Percentiles rank a stretch among this genome's conserved stretches.
These are phyloP conservation scores for Wickerhamiella cacticola DNA, from an alignment of 805 yeast genomes.

Conservation along the genomic window DNA sequence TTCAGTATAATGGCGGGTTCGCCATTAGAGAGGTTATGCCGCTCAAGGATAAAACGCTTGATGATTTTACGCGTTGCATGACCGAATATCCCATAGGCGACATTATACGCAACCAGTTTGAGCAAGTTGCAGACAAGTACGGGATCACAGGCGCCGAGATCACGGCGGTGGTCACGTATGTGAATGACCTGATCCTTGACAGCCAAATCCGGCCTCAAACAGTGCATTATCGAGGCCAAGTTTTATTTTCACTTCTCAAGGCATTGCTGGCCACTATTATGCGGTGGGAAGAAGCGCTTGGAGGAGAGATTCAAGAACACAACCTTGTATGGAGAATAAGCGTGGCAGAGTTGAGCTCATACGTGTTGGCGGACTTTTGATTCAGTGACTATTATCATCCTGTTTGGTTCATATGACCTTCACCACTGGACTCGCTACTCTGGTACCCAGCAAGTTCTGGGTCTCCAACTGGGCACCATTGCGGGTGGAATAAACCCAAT, in stretches of 20 bases:
- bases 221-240: background rate
- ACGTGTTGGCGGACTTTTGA: no score
- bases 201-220: background rate
- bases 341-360: background rate
- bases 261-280: background rate
- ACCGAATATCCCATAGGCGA: background rate
- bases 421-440: no score
- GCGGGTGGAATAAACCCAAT: no score
- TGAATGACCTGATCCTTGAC: background rate
- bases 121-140: background rate
- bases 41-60: background rate
- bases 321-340: slow-evolving; percentile 3
- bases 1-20: background rate
- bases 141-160: background rate
- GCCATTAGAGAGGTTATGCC: background rate
- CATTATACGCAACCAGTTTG: background rate
- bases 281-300: slow-evolving; percentile 9
- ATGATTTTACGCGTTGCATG: background rate
- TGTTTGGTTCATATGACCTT: background rate
- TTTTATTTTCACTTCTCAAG: slow-evolving; percentile 4
- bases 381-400: background rate
- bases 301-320: slow-evolving; percentile 1
- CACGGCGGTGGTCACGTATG: background rate
- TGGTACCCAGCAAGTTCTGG: no score
- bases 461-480: no score